Conservation (phyloP, 345 rosid species). For the Anastatica hierochuntica region DNA sequence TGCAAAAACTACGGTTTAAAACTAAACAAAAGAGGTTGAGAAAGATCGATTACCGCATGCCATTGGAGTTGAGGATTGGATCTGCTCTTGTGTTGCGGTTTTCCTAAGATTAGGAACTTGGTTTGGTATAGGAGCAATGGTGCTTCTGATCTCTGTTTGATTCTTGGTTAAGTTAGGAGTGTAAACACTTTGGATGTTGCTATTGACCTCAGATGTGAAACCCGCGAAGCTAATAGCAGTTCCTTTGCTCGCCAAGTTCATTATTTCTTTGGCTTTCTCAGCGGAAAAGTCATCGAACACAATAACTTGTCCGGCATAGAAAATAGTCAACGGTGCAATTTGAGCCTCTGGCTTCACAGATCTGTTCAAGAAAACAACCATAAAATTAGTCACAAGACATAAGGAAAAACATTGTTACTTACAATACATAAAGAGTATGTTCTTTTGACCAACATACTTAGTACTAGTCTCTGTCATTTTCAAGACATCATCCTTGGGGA, state of each 20-base stretch:
- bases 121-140: conserved; percentile 17
- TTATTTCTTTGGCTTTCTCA: conserved; percentile 71
- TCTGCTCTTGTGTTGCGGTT: conserved; percentile 27
- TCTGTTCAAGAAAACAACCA: conserved; percentile 15
- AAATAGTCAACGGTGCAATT: conserved; percentile 69
- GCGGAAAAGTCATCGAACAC: conserved; percentile 68
- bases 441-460: conserved; percentile 18
- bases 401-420: not conserved
- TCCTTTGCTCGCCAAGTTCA: conserved; percentile 51
- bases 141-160: conserved; percentile 19
- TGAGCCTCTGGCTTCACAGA: conserved; percentile 28
- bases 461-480: conserved; percentile 24
- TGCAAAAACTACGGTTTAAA: not conserved
- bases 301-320: conserved; percentile 71
- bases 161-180: conserved; percentile 19
- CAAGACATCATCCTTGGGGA: conserved; percentile 26
- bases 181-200: conserved; percentile 4
- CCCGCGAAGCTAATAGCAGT: conserved; percentile 26
- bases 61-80: conserved; percentile 31
- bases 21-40: not conserved
- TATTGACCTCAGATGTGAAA: conserved; percentile 21
- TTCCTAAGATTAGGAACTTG: conserved; percentile 27
- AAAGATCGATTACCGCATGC: conserved; percentile 36
- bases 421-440: not conserved
- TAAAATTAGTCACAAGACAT: not conserved